These are phyloP conservation scores for Colletotrichum cuscutae DNA, from an alignment of 2,329 filamentous ascomycete genomes.

Conservation along the genomic window DNA sequence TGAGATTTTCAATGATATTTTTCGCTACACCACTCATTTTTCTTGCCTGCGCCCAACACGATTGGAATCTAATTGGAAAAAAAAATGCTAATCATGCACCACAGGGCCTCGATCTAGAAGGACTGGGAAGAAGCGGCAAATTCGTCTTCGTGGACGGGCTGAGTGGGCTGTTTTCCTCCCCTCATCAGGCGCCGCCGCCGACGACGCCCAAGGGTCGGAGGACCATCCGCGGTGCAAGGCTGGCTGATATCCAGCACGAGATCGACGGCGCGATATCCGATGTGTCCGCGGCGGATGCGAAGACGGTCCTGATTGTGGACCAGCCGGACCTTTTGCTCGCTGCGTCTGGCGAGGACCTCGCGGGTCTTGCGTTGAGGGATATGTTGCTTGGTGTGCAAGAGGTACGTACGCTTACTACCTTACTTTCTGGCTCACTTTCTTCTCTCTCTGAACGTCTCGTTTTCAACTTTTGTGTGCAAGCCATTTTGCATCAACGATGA, in stretches of 20 bases:
- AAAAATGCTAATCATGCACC: not conserved
- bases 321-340: slow-evolving; percentile 74
- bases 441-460: not conserved
- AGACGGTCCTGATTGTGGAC: slow-evolving; percentile 72
- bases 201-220: slow-evolving; percentile 28
- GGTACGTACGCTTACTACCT: slow-evolving; percentile 54
- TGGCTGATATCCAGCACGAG: slow-evolving; percentile 50
- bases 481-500: too few relatives aligned
- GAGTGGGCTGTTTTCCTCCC: slow-evolving; percentile 61
- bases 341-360: slow-evolving; percentile 57
- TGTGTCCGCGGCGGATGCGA: slow-evolving; percentile 51
- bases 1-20: slow-evolving; percentile 1
- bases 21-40: too few relatives aligned
- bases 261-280: slow-evolving; percentile 53
- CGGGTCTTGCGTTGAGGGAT: slow-evolving; percentile 61
- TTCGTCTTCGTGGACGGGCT: slow-evolving; percentile 84
- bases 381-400: slow-evolving; percentile 70
- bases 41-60: not conserved
- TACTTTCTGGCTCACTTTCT: slow-evolving; percentile 22
- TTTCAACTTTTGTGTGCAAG: not conserved
- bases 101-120: slow-evolving; percentile 77
- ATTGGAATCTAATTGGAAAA: not conserved
- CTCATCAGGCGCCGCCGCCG: not conserved
- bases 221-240: slow-evolving; percentile 43
- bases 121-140: slow-evolving; percentile 63